phyloP scores from a whole-genome alignment of 2,329 filamentous ascomycete genomes.

The Penicillium occitanis region DNA sequence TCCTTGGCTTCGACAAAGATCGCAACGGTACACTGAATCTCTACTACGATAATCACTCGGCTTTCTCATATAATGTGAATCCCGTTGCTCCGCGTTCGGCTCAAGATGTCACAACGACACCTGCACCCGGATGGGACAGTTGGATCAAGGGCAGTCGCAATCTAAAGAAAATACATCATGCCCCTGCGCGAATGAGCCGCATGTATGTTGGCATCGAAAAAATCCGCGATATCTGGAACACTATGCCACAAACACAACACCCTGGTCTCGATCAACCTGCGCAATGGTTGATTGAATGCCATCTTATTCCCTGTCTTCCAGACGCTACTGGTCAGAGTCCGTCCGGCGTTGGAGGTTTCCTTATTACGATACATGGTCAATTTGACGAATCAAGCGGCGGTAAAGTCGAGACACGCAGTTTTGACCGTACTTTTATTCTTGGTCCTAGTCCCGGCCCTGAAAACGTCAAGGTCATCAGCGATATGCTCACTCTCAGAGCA shows the following conservation, averaged over 20 bases:
- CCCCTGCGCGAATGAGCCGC: slow-evolving; percentile 63
- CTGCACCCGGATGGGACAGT: slow-evolving; percentile 58
- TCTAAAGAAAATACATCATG: slow-evolving; percentile 65
- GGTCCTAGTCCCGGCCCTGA: slow-evolving; percentile 68
- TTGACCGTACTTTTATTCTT: slow-evolving; percentile 77
- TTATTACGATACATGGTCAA: slow-evolving; percentile 78
- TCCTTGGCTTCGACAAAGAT: slow-evolving; percentile 71
- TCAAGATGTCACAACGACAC: slow-evolving; percentile 44
- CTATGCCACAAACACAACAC: slow-evolving; percentile 71
- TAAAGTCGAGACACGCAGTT: slow-evolving; percentile 66
- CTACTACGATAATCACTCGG: slow-evolving; percentile 74
- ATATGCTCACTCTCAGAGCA: slow-evolving; percentile 71
- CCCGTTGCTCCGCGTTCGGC: slow-evolving; percentile 55
- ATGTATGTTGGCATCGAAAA: slow-evolving; percentile 63
- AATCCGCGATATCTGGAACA: slow-evolving; percentile 68
- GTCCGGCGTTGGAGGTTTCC: slow-evolving; percentile 72
- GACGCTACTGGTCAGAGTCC: slow-evolving; percentile 65
- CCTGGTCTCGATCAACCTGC: slow-evolving; percentile 64
- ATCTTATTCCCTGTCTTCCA: slow-evolving; percentile 67
- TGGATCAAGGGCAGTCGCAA: slow-evolving; percentile 81
- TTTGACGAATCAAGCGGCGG: slow-evolving; percentile 70
- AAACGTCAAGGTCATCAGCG: slow-evolving; percentile 73
- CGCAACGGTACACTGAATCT: slow-evolving; percentile 61
- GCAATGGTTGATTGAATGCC: slow-evolving; percentile 82
- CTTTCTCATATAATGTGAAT: slow-evolving; percentile 75